A percentile compares a stretch with the other conserved stretches of the same genome.
Evolutionary conservation across 306 rosid genomes (phyloP).

Genomic region (Rosa chinensis): DNA sequence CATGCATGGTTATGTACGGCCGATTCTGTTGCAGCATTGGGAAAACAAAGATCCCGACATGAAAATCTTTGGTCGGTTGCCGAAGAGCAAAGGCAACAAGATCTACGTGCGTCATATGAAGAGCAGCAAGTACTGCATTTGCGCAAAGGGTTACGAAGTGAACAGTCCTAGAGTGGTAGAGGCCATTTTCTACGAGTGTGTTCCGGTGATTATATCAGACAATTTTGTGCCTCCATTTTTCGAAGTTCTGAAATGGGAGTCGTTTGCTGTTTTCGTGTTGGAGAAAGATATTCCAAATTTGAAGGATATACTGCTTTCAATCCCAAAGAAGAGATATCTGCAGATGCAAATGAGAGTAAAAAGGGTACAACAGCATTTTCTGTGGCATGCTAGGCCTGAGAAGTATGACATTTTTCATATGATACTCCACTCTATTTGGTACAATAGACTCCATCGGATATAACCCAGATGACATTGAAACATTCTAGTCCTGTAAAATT

Average conservation of each 20-base stretch:
- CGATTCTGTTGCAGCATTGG: constrained; percentile 70
- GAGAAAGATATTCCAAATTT: constrained; percentile 76
- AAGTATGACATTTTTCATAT: constrained; percentile 90
- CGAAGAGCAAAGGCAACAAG: constrained; percentile 49
- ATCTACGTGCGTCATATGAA: constrained; percentile 67
- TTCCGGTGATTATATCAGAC: constrained; percentile 94
- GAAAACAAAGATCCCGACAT: constrained; percentile 85
- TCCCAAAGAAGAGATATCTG: constrained; percentile 62
- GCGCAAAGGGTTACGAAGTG: constrained; percentile 93
- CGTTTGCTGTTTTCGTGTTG: constrained; percentile 77
- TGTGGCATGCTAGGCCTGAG: constrained; percentile 83
- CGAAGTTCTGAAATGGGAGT: constrained; percentile 82
- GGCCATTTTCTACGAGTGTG: constrained; percentile 72
- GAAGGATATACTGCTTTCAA: constrained; percentile 70
- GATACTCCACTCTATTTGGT: constrained; percentile 91
- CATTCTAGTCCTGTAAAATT: neutral
- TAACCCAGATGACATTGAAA: constrained; percentile 20
- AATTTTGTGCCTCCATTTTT: constrained; percentile 91
- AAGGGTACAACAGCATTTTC: constrained; percentile 80
- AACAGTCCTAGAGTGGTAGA: constrained; percentile 94
- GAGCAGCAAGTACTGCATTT: constrained; percentile 89
- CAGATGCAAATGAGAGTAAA: constrained; percentile 80
- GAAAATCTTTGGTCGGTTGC: constrained; percentile 63
- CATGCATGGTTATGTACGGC: constrained; percentile 80
- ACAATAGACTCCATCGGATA: constrained; percentile 56